These are phyloP conservation scores for Curvularia hawaiiensis DNA, from an alignment of 2,329 filamentous ascomycete genomes.

Conservation along the genomic window DNA sequence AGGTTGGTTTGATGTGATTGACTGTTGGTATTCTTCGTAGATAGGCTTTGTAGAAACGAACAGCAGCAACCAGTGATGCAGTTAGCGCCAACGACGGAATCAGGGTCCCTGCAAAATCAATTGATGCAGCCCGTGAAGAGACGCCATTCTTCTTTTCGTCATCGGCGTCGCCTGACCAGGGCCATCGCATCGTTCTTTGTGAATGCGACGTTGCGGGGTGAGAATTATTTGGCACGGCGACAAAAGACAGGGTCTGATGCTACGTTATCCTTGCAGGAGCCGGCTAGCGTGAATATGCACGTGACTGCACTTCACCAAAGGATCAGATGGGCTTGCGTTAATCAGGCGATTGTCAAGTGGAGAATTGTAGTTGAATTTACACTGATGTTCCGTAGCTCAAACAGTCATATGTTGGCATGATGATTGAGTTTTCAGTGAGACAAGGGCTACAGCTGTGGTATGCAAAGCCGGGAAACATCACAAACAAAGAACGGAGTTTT, in stretches of 20 bases:
- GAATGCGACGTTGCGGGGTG: slow-evolving; percentile 27
- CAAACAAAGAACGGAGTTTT: background rate
- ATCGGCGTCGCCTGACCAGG: slow-evolving; percentile 45
- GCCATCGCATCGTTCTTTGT: slow-evolving; percentile 49
- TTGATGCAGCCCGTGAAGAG: slow-evolving; percentile 30
- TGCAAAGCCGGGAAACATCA: background rate
- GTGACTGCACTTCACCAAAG: background rate
- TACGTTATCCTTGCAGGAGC: background rate
- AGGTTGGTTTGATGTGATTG: slow-evolving; percentile 72
- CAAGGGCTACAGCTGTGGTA: background rate
- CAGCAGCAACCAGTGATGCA: slow-evolving; percentile 58
- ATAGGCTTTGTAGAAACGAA: slow-evolving; percentile 70
- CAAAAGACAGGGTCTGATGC: slow-evolving; percentile 7
- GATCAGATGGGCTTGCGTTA: background rate
- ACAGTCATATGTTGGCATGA: background rate
- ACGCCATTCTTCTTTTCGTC: slow-evolving; percentile 39
- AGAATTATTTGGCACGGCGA: background rate
- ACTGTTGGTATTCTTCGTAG: slow-evolving; percentile 83
- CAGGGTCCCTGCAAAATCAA: slow-evolving; percentile 59
- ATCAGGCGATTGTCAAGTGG: background rate
- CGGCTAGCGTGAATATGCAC: slow-evolving; percentile 1
- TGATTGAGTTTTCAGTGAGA: background rate
- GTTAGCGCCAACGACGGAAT: slow-evolving; percentile 61
- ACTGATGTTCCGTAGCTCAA: background rate
- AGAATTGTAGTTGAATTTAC: background rate